Conservation (phyloP, 2,329 filamentous ascomycete genomes). For the Fusarium coffeatum region DNA sequence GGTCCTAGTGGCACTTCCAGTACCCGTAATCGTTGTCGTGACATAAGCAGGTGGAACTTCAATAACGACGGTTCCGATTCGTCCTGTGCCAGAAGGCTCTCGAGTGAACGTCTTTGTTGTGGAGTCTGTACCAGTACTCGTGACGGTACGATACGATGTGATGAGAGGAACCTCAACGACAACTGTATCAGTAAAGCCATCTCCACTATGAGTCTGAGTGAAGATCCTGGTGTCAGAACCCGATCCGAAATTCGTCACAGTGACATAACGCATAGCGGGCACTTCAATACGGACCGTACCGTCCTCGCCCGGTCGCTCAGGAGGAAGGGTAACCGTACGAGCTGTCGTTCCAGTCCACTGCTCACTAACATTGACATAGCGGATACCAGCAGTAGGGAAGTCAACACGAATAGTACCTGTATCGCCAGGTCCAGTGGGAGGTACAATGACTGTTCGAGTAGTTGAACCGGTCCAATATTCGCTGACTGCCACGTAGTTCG, state of each 20-base stretch:
- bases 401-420: not conserved
- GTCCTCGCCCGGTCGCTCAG: not conserved
- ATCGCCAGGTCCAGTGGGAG: not conserved
- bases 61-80: not conserved
- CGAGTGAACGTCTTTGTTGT: not conserved
- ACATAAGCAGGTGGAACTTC: not conserved
- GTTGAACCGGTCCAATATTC: constrained; percentile 5
- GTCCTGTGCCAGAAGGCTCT: not conserved
- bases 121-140: not conserved
- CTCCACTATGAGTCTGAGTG: not conserved
- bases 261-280: not conserved
- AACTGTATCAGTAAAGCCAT: not conserved
- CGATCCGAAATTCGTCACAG: not conserved
- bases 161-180: not conserved
- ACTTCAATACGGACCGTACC: not conserved
- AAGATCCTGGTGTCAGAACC: fast-evolving
- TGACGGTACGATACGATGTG: not conserved
- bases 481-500: not conserved
- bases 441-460: not conserved
- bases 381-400: not conserved
- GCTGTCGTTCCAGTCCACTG: not conserved
- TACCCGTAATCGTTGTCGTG: not conserved
- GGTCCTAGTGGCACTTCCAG: not conserved
- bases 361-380: constrained; percentile 1
- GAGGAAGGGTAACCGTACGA: fast-evolving